phyloP scores from a whole-genome alignment of 2,329 filamentous ascomycete genomes.

The Seiridium unicorne region DNA sequence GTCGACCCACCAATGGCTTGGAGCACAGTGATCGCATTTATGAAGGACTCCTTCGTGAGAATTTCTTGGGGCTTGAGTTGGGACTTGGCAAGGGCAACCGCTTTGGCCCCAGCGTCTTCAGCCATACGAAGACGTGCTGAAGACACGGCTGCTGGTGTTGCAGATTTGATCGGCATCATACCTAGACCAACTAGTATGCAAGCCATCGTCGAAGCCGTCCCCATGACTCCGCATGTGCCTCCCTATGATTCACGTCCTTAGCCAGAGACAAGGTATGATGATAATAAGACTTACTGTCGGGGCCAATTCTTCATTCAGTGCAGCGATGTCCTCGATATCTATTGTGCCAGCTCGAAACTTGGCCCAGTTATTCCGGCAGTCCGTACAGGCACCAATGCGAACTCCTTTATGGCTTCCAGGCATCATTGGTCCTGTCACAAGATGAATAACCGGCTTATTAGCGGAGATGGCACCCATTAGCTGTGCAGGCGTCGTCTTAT shows the following conservation, averaged over 20 bases:
- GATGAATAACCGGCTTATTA: conserved; percentile 67
- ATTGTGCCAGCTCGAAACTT: conserved; percentile 63
- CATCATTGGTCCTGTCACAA: conserved; percentile 75
- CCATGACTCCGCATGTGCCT: conserved; percentile 89
- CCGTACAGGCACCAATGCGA: conserved; percentile 70
- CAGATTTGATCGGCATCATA: conserved; percentile 74
- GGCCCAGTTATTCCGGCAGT: conserved; percentile 74
- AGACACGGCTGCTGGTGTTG: conserved; percentile 75
- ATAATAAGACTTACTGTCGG: conserved; percentile 50
- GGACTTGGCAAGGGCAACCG: conserved; percentile 67
- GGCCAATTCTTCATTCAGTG: conserved; percentile 70
- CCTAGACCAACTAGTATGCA: conserved; percentile 80
- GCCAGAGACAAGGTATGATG: no score
- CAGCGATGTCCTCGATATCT: conserved; percentile 70
- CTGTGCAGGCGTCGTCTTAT: conserved; percentile 73
- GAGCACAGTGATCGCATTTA: conserved; percentile 83
- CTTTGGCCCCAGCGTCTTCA: conserved; percentile 66
- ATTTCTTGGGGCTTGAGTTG: conserved; percentile 66
- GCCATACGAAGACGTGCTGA: conserved; percentile 80
- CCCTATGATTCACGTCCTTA: no score
- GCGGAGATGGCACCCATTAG: conserved; percentile 75
- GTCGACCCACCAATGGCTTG: conserved; percentile 85
- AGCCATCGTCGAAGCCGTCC: conserved; percentile 87
- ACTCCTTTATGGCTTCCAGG: conserved; percentile 64
- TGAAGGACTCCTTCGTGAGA: conserved; percentile 72